Base-by-base conservation (phyloP, 1,139 yeast species). In the Lodderomyces parapsilosis region DNA sequence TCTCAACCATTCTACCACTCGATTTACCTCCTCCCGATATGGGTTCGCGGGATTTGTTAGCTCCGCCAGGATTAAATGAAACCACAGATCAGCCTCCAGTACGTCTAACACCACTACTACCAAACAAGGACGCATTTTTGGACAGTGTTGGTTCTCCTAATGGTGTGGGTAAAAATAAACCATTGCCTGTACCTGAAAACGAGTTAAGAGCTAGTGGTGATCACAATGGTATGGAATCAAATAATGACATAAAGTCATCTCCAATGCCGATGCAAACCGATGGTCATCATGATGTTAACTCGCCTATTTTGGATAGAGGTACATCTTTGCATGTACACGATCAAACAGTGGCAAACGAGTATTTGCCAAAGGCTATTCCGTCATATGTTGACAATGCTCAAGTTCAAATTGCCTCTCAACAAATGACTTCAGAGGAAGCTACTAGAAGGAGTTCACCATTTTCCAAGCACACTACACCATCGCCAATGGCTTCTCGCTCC, bases 1-100 rank as follows among this genome's bases (percentile, higher is more conserved):
- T 49, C 39, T 47, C 47, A 33, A 51, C 52, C n/a, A 38, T 47
- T 25, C 44, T 54, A n/a, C 56, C 58, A 7, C 47, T 51, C 13
- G 50, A 49, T 22, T 39, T 47, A 11, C 50, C 54, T 9, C 53
- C 54, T 17, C 49, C 49, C 7, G 33, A 15, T 30, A 30, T 30
- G 19, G 33, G 33, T 13, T 30, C 33, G 19, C 15, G 33, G 33
- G 33, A 30, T 6, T 30, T 19, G n/a, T 30, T 30, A 15, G 19
- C 19, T 7, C 19, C 33, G 9, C 33, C 33, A 15, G 19, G 19
- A 14, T 17, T 30, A 11, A 14, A 8, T 15, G 19, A 30, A 5
- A 2, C 33, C 7, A n/a, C 4, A 3, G 33, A 15, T 17, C 44
- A 20, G 13, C 38, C 22, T 9, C 39, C 30, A 42, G 17, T 6